Base-by-base conservation (phyloP, 2,329 filamentous ascomycete genomes). In the Aspergillus awamori region DNA sequence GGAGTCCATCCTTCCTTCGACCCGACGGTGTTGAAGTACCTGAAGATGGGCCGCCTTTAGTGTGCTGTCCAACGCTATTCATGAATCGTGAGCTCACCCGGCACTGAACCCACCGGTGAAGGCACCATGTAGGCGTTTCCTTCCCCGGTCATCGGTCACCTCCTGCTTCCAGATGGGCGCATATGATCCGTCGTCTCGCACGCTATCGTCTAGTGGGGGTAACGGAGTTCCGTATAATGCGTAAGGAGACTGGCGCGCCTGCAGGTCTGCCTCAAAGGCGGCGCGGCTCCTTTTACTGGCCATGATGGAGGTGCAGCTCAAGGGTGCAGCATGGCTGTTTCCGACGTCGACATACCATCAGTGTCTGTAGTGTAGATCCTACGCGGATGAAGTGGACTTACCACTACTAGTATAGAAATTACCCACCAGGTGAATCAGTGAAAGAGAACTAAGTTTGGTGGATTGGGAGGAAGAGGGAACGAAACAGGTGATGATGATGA, bases 1-100 rank as follows among this genome's bases (percentile, higher is more conserved):
- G 95, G 95, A 0, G 92, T 89, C 94, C 94, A 99, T 80, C 95
- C 95, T 82, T 99, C 94, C 77, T 98, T 98, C 59, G 94, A 97
- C 57, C 95, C 95, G 68, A 98, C 95, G 5, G 93, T 97, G 76
- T 99, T 99, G 80, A 95, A 98, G 79, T 98, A 97, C 68, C 92
- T 94, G 76, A 65, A 72, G 36, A 60, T 17, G 72, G 62, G 58
- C 63, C 63, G 67, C 58, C 45, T 66, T 78, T 73, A 76, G 70
- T 69, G 67, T 71, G 62, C 60, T 72, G 69, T 69, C 62, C 67
- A 71, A 69, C 67, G 65, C 63, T 59, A 62, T 63, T 58, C 57
- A 64, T 64, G 65, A 61, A 72, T 70, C 71, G 65, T 67, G 69
- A 70, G 77, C 87, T 81, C 86, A 94, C 89, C 95, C 95, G 81